Percentiles rank a stretch among this genome's conserved stretches.
Evolutionary conservation across 257 asterid species (phyloP).

Genomic region (Jaltomata sinuosa): DNA sequence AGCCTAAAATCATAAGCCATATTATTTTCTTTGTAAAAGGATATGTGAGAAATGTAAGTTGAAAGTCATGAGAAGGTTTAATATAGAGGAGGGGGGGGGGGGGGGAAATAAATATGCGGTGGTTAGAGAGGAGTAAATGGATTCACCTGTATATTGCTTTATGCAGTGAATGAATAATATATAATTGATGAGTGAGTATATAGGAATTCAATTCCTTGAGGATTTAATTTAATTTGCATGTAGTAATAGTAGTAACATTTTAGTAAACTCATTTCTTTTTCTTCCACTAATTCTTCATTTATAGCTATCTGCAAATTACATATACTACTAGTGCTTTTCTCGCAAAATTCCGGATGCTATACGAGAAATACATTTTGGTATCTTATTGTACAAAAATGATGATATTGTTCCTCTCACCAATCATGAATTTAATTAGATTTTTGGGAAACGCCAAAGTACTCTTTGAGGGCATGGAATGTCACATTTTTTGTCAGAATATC

Average conservation of each 20-base stretch:
- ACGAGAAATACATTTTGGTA: too few species aligned
- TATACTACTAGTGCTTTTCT: neutral
- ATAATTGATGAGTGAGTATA: conserved; percentile 3
- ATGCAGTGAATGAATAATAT: conserved; percentile 9
- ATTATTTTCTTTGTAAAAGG: neutral
- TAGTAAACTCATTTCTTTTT: neutral
- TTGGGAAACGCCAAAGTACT: too few species aligned
- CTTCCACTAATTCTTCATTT: neutral
- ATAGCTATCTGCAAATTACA: neutral
- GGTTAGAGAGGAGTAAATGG: conserved; percentile 26
- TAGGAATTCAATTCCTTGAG: neutral
- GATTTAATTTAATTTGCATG: neutral
- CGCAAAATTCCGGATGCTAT: too few species aligned
- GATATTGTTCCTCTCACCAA: neutral
- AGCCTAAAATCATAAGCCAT: conserved; percentile 4
- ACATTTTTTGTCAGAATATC: too few species aligned
- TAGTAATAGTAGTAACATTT: too few species aligned
- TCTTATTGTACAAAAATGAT: too few species aligned
- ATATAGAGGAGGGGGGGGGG: neutral
- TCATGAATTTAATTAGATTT: too few species aligned
- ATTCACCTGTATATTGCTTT: conserved; percentile 17
- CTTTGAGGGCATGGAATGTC: too few species aligned
- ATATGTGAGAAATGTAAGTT: neutral
- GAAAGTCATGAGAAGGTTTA: neutral
- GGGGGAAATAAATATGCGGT: conserved; percentile 5